Evolutionary conservation across 108 stramenopile species (phyloP).

Genomic region (Fragilaria radians): DNA sequence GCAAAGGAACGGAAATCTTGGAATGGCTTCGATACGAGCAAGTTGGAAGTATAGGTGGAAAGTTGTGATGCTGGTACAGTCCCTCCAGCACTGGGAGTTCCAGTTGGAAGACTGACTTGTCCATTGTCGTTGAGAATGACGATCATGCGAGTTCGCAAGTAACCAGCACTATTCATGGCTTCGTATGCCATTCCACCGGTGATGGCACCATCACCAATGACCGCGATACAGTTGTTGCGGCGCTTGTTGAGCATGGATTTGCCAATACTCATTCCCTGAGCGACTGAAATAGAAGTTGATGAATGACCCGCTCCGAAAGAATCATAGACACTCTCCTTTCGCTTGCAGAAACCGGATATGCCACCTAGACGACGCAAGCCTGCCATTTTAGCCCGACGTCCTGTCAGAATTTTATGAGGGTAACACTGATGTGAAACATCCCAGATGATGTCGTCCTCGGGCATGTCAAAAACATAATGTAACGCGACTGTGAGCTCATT

Average conservation of each 20-base stretch:
- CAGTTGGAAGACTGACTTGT: conserved; percentile 96
- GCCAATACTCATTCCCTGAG: conserved; percentile 94
- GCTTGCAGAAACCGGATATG: conserved; percentile 93
- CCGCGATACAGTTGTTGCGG: conserved; percentile 94
- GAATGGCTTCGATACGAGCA: conserved; percentile 91
- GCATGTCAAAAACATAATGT: conserved; percentile 97
- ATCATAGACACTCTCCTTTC: conserved; percentile 91
- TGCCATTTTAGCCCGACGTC: conserved; percentile 77
- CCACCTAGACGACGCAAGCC: conserved; percentile 85
- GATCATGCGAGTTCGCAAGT: conserved; percentile 89
- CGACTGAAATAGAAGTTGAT: conserved; percentile 86
- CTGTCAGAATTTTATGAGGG: conserved; percentile 96
- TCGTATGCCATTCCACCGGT: conserved; percentile 99
- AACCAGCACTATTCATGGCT: conserved; percentile 97
- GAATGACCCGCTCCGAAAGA: conserved; percentile 97
- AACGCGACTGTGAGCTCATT: conserved; percentile 94
- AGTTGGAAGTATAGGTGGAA: conserved; percentile 87
- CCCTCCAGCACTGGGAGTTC: conserved; percentile 93
- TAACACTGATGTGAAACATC: conserved; percentile 98
- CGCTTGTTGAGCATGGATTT: conserved; percentile 78
- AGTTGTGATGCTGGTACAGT: conserved; percentile 84
- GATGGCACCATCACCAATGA: conserved; percentile 98
- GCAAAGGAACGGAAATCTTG: conserved; percentile 93
- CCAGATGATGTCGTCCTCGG: conserved; percentile 96
- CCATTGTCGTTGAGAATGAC: conserved; percentile 98